Percentiles rank a stretch among this genome's conserved stretches.
Evolutionary conservation across 371 early-diverging fungal species (phyloP).

Genomic region (Mortierella sp.): DNA sequence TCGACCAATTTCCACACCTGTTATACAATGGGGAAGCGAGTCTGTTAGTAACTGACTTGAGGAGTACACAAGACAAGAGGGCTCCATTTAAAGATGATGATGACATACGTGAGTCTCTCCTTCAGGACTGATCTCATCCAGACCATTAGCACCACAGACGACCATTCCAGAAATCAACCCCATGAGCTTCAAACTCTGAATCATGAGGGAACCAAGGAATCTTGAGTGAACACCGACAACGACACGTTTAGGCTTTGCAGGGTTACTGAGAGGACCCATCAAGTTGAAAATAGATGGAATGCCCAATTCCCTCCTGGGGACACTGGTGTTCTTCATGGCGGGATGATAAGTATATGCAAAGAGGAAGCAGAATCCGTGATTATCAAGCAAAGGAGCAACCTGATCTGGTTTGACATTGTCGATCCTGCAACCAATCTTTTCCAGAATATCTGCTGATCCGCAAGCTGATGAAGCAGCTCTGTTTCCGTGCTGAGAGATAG

Average conservation of each 20-base stretch:
- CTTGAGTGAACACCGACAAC: constrained; percentile 93
- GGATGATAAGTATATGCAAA: constrained; percentile 95
- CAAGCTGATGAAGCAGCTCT: constrained; percentile 93
- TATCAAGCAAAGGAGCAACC: constrained; percentile 74
- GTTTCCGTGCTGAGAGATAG: constrained; percentile 93
- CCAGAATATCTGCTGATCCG: constrained; percentile 95
- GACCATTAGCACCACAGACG: constrained; percentile 83
- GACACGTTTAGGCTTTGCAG: constrained; percentile 84
- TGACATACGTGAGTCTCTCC: constrained; percentile 77
- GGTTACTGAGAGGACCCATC: constrained; percentile 95
- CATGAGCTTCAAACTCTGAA: constrained; percentile 81
- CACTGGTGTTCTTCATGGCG: constrained; percentile 88
- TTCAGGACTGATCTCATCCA: constrained; percentile 88
- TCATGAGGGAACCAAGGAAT: constrained; percentile 84
- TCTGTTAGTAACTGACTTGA: neutral
- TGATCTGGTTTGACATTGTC: constrained; percentile 71
- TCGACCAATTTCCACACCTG: constrained; percentile 79
- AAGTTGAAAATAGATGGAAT: constrained; percentile 95
- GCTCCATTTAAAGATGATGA: neutral
- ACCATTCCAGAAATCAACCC: constrained; percentile 86
- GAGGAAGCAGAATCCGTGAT: constrained; percentile 89
- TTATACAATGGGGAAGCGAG: neutral
- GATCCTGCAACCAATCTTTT: constrained; percentile 85
- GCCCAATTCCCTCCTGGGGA: constrained; percentile 88
- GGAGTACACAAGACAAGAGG: neutral